Evolutionary conservation across 768 basidiomycete species (phyloP), one percentile per base, ranked within the genome.

Genomic region (Leccinum variicolor): DNA sequence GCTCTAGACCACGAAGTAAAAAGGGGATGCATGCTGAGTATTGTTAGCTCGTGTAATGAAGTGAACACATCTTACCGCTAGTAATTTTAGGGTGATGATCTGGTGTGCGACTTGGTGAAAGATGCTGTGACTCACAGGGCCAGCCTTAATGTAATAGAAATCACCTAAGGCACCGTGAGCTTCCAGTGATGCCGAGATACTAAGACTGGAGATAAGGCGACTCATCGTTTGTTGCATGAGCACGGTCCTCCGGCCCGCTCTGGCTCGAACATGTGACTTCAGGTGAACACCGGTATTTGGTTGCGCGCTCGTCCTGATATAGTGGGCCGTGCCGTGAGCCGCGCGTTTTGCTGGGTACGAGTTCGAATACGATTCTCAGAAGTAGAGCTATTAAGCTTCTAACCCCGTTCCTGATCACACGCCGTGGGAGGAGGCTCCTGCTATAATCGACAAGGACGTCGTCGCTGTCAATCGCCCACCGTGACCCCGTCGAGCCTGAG

Each of bases 1-100:
- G 87, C 87, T 59, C 60, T 19, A 69, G 59, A 23, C 66, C 51
- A 28, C 62, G 21, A 58, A 36, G 14, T 2, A 19, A n/a, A 3
- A 15, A 14, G 21, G 50, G 17, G 52, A 45, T 3, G 13, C 56
- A 45, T 3, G 13, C 56, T 53, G 5, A 54, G 55, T 21, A 29
- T 52, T 33, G 41, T 63, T 21, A 63, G 50, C 36, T 50, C 51
- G 50, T 29, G 57, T 29, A 47, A 19, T 34, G 33, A 3, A 48
- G 55, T 14, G 14, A 15, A 21, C n/a, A 45, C 11, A 45, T 45
- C 10, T 21, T 45, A 45, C 43, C 39, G 39, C 39, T 10, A n/a
- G n/a, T n/a, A 39, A 39, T n/a, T n/a, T 4, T 39, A n/a, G 0
- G n/a, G 9, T 19, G 4, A 19, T 23, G 23, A 46, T 48, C 26